Evolutionary conservation across 257 asterid genomes (phyloP), one percentile per base, ranked within the genome.

Genomic region (Handroanthus guayacan): DNA sequence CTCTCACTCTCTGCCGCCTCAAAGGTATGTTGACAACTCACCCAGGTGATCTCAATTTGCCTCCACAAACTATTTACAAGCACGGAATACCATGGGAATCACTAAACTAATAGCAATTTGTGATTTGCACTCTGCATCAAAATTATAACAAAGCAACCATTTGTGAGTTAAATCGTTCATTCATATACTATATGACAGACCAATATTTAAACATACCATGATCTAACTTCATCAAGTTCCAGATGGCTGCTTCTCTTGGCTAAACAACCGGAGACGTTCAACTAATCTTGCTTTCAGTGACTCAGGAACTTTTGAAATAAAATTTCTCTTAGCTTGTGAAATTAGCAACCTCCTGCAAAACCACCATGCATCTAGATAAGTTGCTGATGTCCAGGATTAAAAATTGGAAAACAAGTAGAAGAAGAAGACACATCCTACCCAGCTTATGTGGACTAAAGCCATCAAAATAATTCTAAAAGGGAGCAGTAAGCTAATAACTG

Each of bases 241-340:
- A 74, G 86, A 75, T 70, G 82, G 71, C 65, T 76, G 76, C 82
- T 85, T 86, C 86, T 83, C 88, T 74, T 84, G 86, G 86, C 86
- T 78, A 82, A 93, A 88, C 69, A 78, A 73, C 70, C 79, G 75
- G 80, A 91, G 84, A 9, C 79, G 87, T 74, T 86, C 88, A 39
- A 91, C 72, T 71, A 91, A 83, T 69, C 71, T 86, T 69, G 87
- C 86, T 84, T 90, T 93, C 82, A 93, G 84, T 36, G 93, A 81
- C 74, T 89, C 89, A 0, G 98, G 98, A 75, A 91, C 77, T 84
- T 87, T 86, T 6, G 95, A 77, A 71, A 79, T 79, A 38, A 89
- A 91, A 78, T 55, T 77, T 73, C 74, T 61, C 85, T 85, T 90
- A 13, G 96, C 98, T 58, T 87, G 91, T 73, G 89, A 76, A 69